Evolutionary conservation across 1,139 yeast genomes (phyloP).

Genomic region (Arxiozyma slooffiae): DNA sequence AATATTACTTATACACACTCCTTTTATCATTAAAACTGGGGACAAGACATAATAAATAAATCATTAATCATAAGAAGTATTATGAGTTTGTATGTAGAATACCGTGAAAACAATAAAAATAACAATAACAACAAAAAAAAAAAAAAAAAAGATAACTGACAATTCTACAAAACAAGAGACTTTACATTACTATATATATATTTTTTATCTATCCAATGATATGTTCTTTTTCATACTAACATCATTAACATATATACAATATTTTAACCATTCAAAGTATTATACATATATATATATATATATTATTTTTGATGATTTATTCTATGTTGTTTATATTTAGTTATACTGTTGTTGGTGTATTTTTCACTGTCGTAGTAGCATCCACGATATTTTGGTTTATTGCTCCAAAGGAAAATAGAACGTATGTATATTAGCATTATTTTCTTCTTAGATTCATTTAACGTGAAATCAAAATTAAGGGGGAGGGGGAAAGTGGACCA

Average conservation of each 20-base stretch:
- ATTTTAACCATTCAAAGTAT: too few relatives aligned
- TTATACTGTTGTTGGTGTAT: constrained; percentile 62
- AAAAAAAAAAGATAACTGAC: not conserved
- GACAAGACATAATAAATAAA: not conserved
- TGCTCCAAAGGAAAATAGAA: constrained; percentile 44
- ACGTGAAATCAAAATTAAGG: too few relatives aligned
- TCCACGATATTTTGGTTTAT: constrained; percentile 51
- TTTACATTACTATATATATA: not conserved
- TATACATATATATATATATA: too few relatives aligned
- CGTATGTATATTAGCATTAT: constrained; percentile 32
- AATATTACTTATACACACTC: too few relatives aligned
- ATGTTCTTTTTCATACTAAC: not conserved
- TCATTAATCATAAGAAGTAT: constrained; percentile 12
- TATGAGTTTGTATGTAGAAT: constrained; percentile 22
- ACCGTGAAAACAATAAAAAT: not conserved
- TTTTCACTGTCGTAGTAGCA: constrained; percentile 46
- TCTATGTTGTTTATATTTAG: constrained; percentile 31
- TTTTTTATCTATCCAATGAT: not conserved
- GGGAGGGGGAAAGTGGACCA: too few relatives aligned
- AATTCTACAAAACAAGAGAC: not conserved
- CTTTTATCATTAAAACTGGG: not conserved
- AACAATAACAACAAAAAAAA: constrained; percentile 1
- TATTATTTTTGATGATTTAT: too few relatives aligned
- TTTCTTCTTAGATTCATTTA: too few relatives aligned
- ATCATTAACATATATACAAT: too few relatives aligned